A percentile compares a stretch with the other conserved stretches of the same genome.
These are phyloP conservation scores for Saccharomycopsis microspora DNA, from an alignment of 805 yeast species.

Conservation along the genomic window DNA sequence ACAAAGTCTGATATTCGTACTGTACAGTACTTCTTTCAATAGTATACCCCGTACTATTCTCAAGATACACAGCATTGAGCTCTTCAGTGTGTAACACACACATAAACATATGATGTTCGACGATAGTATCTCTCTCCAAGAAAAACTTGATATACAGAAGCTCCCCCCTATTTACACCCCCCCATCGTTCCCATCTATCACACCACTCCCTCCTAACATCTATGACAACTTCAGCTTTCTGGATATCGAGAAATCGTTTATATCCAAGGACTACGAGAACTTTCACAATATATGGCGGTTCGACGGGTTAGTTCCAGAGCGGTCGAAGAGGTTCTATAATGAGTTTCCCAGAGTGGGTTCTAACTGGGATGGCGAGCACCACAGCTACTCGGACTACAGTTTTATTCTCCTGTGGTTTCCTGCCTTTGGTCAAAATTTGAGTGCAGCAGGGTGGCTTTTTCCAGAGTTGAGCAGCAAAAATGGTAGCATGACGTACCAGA, in stretches of 20 bases:
- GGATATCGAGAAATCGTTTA: conserved; percentile 11
- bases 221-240: conserved; percentile 5
- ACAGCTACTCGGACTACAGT: conserved; percentile 8
- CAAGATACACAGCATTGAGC: no score
- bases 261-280: conserved; percentile 11
- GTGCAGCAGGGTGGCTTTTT: conserved; percentile 5
- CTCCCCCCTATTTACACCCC: neutral
- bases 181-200: neutral
- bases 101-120: conserved; percentile 10
- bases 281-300: conserved; percentile 11
- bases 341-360: conserved; percentile 12
- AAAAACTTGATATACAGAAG: conserved; percentile 1
- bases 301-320: conserved; percentile 9
- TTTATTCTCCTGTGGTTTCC: conserved; percentile 12
- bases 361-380: conserved; percentile 13
- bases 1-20: no score
- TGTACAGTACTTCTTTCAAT: no score
- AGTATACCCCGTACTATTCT: no score
- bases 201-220: conserved; percentile 3
- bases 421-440: conserved; percentile 8
- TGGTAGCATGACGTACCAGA: neutral
- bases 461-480: neutral
- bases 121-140: conserved; percentile 5
- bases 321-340: conserved; percentile 7
- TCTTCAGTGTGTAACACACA: no score